Conservation (phyloP, 169 alveolate genomes). For the Amoebophrya sp. region DNA sequence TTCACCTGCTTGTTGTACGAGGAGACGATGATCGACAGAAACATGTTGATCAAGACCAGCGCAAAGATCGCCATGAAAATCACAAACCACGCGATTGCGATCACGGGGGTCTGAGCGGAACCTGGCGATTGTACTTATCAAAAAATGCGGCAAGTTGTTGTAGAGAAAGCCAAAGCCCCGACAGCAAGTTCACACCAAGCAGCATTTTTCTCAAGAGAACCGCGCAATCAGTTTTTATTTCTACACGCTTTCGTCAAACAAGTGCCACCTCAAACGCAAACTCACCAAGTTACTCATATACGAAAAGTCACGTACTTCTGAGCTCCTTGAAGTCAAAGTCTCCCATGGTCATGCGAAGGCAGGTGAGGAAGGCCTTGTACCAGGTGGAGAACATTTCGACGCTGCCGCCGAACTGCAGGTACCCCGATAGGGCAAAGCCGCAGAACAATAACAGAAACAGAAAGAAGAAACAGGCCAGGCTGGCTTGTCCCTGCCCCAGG, state of each 20-base stretch:
- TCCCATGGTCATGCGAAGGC: not conserved
- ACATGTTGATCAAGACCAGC: not conserved
- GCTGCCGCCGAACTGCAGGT: not conserved
- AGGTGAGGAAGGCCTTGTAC: not conserved
- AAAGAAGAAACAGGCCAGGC: not conserved
- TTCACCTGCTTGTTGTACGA: not conserved
- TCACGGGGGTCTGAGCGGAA: not conserved
- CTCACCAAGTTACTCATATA: too few species aligned
- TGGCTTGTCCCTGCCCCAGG: not conserved
- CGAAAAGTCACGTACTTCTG: too few species aligned
- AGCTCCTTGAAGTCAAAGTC: not conserved
- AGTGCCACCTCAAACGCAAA: too few species aligned
- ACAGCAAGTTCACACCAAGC: too few species aligned
- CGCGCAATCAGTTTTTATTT: too few species aligned
- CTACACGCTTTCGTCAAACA: too few species aligned
- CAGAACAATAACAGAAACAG: not conserved
- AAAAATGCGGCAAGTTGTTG: too few species aligned
- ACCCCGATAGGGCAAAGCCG: not conserved
- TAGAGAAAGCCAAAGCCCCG: too few species aligned
- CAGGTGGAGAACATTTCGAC: not conserved
- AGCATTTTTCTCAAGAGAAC: too few species aligned
- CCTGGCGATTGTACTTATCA: too few species aligned
- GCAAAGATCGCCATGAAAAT: not conserved
- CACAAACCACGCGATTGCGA: not conserved
- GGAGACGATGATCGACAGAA: slow-evolving; percentile 5